Evolutionary conservation across 352 stramenopile genomes (phyloP), one percentile per base, ranked within the genome.

Genomic region (Phytophthora fragariaefolia): DNA sequence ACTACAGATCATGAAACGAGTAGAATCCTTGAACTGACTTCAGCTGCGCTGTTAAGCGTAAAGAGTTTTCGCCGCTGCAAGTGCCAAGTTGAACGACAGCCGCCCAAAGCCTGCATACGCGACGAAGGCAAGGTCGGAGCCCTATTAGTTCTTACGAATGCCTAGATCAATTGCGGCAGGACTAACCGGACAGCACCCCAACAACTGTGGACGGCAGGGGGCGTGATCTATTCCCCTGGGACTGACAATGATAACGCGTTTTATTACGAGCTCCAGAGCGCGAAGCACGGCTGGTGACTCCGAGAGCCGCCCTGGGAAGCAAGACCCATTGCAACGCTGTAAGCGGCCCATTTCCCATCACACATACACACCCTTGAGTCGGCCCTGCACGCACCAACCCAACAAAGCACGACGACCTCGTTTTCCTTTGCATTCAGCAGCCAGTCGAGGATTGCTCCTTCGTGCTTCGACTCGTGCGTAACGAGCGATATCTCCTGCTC

Each of bases 321-420:
- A 27, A 58, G 10, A 27, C n/a, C 27, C 30, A 10, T 7, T 7
- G 38, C 17, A 36, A 18, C 15, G 32, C 4, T 30, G 45, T 54
- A 3, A 63, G 28, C 17, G 27, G 24, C 40, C 15, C 6, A 52
- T n/a, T n/a, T n/a, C n/a, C n/a, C n/a, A n/a, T n/a, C n/a, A n/a
- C n/a, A n/a, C n/a, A n/a, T n/a, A n/a, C n/a, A n/a, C n/a, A n/a
- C n/a, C n/a, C n/a, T n/a, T n/a, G n/a, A n/a, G n/a, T n/a, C n/a
- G n/a, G n/a, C n/a, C n/a, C n/a, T n/a, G 24, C 17, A 67, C 58
- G 26, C 60, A 83, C 75, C 71, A 50, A 77, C 79, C 76, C 76
- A 87, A 30, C 66, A 75, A 23, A 86, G 57, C 3, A 86, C 63
- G 43, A 86, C 61, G 46, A 68, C 15, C 38, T 68, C 58, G 49